Evolutionary conservation across 2,329 filamentous ascomycete genomes (phyloP).

Genomic region (Arthroderma sp.): DNA sequence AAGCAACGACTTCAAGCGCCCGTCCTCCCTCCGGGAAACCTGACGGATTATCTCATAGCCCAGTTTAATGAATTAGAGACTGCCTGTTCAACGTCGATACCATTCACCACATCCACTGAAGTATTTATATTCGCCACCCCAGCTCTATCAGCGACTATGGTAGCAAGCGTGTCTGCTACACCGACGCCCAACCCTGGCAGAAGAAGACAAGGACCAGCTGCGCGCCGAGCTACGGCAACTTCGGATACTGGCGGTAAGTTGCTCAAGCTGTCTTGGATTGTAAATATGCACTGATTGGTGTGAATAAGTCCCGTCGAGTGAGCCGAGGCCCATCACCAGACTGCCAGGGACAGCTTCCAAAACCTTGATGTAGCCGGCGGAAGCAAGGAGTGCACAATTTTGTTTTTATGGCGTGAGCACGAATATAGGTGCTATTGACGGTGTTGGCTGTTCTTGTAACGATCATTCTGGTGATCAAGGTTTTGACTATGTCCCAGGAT

Average conservation of each 20-base stretch:
- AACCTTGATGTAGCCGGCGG: too few species aligned
- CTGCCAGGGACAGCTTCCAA: too few species aligned
- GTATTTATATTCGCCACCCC: constrained; percentile 3
- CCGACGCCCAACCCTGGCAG: not conserved
- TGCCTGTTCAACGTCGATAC: constrained; percentile 7
- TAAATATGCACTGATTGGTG: too few species aligned
- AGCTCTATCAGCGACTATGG: not conserved
- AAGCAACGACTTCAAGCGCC: constrained; percentile 11
- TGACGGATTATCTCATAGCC: constrained; percentile 10
- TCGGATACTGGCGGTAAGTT: not conserved
- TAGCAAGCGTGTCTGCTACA: not conserved
- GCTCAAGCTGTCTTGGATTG: not conserved
- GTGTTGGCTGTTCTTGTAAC: too few species aligned
- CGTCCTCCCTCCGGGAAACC: constrained; percentile 8
- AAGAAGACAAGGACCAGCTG: not conserved
- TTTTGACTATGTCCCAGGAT: too few species aligned
- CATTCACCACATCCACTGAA: constrained; percentile 5
- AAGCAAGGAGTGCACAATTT: too few species aligned
- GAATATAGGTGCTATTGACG: too few species aligned
- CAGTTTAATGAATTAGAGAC: constrained; percentile 9
- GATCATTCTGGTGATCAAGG: too few species aligned
- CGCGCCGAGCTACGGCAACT: not conserved
- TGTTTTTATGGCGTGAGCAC: too few species aligned
- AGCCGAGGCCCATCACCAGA: too few species aligned
- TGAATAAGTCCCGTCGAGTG: too few species aligned